Base-by-base conservation (phyloP, 331 rosid genomes). In the Quercus phellos region DNA sequence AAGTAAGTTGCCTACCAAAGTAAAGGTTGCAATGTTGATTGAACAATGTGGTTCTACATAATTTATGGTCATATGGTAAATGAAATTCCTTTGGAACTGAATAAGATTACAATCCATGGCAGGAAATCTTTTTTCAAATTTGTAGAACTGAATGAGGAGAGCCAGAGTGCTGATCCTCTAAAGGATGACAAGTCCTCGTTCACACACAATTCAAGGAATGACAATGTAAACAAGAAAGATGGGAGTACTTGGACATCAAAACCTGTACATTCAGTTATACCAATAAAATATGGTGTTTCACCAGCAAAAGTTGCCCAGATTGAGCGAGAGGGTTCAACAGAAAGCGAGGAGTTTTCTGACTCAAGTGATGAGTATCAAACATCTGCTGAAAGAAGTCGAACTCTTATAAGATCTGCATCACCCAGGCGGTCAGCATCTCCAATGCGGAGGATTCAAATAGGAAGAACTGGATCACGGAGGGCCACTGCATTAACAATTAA, bases 351-450 rank as follows among this genome's bases (percentile, higher is more conserved):
- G 79, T 91, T 93, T 71, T 90, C 96, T 34, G 84, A 87, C 78
- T 89, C 97, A 6, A 87, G 90, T 81, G 97, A 92, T 42, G 94
- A 82, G 77, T 92, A 85, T 70, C 87, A 82, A 81, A 43, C 71
- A 83, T 88, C 90, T 74, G 90, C 85, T 30, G 98, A 91, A 85
- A 85, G 99, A 89, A 95, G 98, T 80, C 90, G 99, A 51, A 88
- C 91, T 77, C 87, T 92, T 32, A 73, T 84, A 79, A 89, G 98
- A 74, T 86, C 88, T 55, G 86, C 92, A 74, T 66, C 91, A 60
- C 90, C 99, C 11, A 87, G 96, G 87, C 89, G 99, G 81, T 92
- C 98, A 53, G 98, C 99, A 78, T 92, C 99, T 76, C 99, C 99
- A 35, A 94, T 94, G 99, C 89, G 98, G 82, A 88, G 99, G 81